Percentiles rank a stretch among this genome's conserved stretches.
Evolutionary conservation across 139 green algal species (phyloP).

Genomic region (Volvox reticuliferus): DNA sequence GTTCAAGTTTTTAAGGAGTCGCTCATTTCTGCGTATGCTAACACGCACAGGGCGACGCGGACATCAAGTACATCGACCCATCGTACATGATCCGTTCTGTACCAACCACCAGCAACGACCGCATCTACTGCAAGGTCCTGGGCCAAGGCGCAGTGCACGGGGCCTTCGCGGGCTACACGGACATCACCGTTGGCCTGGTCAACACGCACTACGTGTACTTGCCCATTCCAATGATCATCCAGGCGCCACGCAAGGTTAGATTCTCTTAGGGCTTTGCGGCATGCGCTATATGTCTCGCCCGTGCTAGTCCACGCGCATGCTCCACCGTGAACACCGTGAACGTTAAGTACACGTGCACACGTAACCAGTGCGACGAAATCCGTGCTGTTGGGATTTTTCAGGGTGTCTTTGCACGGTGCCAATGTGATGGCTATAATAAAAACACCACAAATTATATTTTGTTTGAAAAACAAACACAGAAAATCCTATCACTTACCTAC

Average conservation of each 20-base stretch:
- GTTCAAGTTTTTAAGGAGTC: too few species aligned
- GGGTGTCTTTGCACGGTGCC: too few species aligned
- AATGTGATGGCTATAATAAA: not conserved
- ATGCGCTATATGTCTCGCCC: too few species aligned
- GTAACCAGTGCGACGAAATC: too few species aligned
- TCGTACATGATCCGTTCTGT: conserved; percentile 98
- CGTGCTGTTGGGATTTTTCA: not conserved
- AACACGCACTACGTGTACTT: conserved; percentile 95
- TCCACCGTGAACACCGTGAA: not conserved
- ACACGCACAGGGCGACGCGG: conserved; percentile 66
- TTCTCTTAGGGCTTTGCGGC: too few species aligned
- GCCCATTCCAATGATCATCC: conserved; percentile 91
- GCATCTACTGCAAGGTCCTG: conserved; percentile 96
- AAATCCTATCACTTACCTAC: too few species aligned
- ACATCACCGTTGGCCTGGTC: conserved; percentile 92
- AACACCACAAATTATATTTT: not conserved
- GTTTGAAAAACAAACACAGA: too few species aligned
- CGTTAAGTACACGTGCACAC: not conserved
- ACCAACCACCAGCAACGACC: conserved; percentile 89
- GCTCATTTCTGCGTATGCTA: too few species aligned
- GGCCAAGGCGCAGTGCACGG: conserved; percentile 96
- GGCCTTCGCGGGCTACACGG: conserved; percentile 95
- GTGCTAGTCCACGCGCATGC: too few species aligned
- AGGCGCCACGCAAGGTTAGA: conserved; percentile 64
- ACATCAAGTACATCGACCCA: conserved; percentile 97